A percentile compares a stretch with the other conserved stretches of the same genome.
phyloP scores from a whole-genome alignment of 2,329 filamentous ascomycete species.

The Hypoxylon sp. region DNA sequence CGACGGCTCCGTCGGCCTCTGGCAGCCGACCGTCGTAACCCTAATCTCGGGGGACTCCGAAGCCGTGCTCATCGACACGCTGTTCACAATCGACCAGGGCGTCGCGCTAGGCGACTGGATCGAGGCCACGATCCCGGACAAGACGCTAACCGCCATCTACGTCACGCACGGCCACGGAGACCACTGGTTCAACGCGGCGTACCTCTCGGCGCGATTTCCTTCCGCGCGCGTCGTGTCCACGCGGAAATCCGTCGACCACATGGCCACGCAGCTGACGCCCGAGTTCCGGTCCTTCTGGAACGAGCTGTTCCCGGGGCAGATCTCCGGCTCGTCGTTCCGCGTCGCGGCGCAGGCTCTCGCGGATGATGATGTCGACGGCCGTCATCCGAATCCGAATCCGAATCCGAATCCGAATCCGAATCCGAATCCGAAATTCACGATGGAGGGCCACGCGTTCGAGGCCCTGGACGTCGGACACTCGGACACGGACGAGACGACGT shows the following conservation, averaged over 20 bases:
- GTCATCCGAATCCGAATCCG: no score
- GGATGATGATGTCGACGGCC: slow-evolving; percentile 20
- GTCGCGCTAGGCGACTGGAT: slow-evolving; percentile 53
- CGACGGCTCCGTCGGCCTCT: slow-evolving; percentile 23
- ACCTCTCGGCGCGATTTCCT: slow-evolving; percentile 50
- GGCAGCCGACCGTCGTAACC: slow-evolving; percentile 32
- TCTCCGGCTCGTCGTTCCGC: slow-evolving; percentile 28
- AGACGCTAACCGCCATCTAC: slow-evolving; percentile 52
- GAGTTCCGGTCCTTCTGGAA: slow-evolving; percentile 41
- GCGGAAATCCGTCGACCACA: slow-evolving; percentile 39
- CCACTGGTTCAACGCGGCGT: slow-evolving; percentile 54
- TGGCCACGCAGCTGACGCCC: slow-evolving; percentile 39
- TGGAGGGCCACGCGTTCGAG: slow-evolving; percentile 41
- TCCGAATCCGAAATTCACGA: slow-evolving; percentile 35
- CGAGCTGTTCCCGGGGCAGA: slow-evolving; percentile 44
- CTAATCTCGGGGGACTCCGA: slow-evolving; percentile 33
- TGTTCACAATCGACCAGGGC: slow-evolving; percentile 49
- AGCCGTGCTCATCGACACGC: slow-evolving; percentile 56
- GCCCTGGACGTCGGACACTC: slow-evolving; percentile 44
- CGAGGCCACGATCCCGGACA: slow-evolving; percentile 46
- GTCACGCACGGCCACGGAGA: slow-evolving; percentile 58
- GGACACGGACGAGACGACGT: slow-evolving; percentile 47
- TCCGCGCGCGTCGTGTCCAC: slow-evolving; percentile 39
- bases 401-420: no score
- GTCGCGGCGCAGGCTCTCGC: slow-evolving; percentile 35